Percentiles rank a stretch among this genome's conserved stretches.
These are phyloP conservation scores for Trametes cinnabarina DNA, from an alignment of 768 basidiomycete species.

Conservation along the genomic window DNA sequence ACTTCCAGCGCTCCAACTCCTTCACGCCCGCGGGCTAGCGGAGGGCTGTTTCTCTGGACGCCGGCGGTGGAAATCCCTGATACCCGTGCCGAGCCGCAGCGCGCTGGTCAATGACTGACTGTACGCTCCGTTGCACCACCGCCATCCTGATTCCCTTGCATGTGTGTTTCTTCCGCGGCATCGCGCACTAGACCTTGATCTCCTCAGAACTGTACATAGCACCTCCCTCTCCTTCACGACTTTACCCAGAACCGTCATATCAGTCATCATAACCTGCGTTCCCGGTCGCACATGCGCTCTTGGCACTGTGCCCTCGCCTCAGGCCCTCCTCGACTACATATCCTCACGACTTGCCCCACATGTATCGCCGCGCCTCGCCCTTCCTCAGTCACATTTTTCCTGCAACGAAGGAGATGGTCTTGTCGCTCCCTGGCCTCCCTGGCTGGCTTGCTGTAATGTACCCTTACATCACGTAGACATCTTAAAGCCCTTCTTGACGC, in stretches of 20 bases:
- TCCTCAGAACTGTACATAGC: neutral
- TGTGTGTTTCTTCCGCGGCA: neutral
- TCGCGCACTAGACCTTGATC: neutral
- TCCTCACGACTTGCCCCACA: neutral
- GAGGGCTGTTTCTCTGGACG: too few species aligned
- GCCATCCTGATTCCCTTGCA: neutral
- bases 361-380: neutral
- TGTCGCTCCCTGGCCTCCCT: neutral
- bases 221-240: neutral
- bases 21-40: constrained; percentile 16
- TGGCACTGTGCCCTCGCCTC: neutral
- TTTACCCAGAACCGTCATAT: neutral
- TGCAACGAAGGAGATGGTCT: neutral
- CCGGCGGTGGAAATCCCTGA: neutral
- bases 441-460: constrained; percentile 8
- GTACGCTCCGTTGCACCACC: neutral
- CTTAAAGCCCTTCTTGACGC: too few species aligned
- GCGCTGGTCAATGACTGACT: neutral
- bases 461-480: neutral
- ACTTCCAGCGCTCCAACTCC: constrained; percentile 25
- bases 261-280: constrained; percentile 3
- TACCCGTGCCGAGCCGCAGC: neutral
- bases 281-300: neutral
- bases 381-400: neutral
- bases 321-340: neutral